phyloP scores from a whole-genome alignment of 306 rosid genomes.

The Pyrus communis region DNA sequence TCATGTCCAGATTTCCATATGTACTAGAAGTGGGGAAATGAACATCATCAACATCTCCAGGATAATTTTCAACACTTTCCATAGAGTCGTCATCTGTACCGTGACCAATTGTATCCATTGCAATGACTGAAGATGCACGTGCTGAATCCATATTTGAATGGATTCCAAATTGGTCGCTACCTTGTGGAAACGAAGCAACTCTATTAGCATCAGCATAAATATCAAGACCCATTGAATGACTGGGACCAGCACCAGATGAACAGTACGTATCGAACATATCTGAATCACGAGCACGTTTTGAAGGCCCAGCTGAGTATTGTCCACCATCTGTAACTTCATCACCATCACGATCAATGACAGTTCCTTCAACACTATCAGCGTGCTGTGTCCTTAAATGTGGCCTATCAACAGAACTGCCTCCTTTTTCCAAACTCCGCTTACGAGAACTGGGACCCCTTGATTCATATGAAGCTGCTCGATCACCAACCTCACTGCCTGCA shows the following conservation, averaged over 20 bases:
- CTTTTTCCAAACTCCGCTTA: constrained; percentile 78
- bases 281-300: constrained; percentile 81
- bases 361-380: constrained; percentile 98
- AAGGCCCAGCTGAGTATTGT: constrained; percentile 88
- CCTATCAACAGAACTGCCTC: constrained; percentile 82
- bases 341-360: constrained; percentile 93
- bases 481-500: constrained; percentile 96
- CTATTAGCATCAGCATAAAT: constrained; percentile 52
- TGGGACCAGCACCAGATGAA: constrained; percentile 96
- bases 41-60: constrained; percentile 78
- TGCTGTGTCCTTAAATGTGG: constrained; percentile 68
- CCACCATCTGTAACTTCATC: constrained; percentile 90
- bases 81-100: constrained; percentile 77
- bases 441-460: constrained; percentile 98
- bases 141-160: constrained; percentile 78
- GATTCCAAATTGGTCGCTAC: constrained; percentile 58
- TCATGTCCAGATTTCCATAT: constrained; percentile 80
- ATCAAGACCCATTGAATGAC: constrained; percentile 82
- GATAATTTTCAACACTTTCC: constrained; percentile 97
- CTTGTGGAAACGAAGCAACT: constrained; percentile 61
- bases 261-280: constrained; percentile 66
- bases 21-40: constrained; percentile 88
- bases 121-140: constrained; percentile 97
- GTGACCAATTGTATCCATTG: constrained; percentile 90
- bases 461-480: constrained; percentile 91